phyloP scores from a whole-genome alignment of 495 filamentous ascomycete genomes.

The Talaromyces ruber region DNA sequence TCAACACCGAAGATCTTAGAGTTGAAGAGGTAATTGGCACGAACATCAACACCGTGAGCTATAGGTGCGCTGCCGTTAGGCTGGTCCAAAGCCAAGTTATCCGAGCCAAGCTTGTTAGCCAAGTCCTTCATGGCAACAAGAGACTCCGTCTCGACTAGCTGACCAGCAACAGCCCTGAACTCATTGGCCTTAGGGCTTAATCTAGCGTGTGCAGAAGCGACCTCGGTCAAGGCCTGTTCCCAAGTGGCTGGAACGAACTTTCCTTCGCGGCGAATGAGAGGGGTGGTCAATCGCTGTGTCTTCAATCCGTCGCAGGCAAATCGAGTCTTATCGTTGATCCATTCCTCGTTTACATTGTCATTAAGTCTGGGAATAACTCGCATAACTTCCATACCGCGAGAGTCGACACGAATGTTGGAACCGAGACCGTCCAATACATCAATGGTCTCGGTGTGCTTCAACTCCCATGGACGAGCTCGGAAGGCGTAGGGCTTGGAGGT shows the following conservation, averaged over 20 bases:
- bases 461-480: conserved; percentile 91
- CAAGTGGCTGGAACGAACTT: conserved; percentile 86
- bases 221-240: conserved; percentile 87
- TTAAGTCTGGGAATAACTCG: conserved; percentile 85
- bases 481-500: conserved; percentile 98
- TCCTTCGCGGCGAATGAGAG: conserved; percentile 76
- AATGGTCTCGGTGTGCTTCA: conserved; percentile 86
- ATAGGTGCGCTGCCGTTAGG: conserved; percentile 73
- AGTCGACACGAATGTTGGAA: conserved; percentile 89
- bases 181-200: conserved; percentile 77
- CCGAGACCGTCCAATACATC: conserved; percentile 90
- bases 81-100: conserved; percentile 90
- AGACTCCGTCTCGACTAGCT: conserved; percentile 83
- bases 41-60: conserved; percentile 88
- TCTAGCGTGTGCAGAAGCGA: conserved; percentile 65
- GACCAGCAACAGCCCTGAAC: conserved; percentile 90
- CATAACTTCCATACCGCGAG: conserved; percentile 94
- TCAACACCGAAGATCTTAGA: conserved; percentile 88
- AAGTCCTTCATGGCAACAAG: conserved; percentile 95
- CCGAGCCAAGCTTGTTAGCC: conserved; percentile 88
- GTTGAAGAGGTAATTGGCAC: conserved; percentile 94
- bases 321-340: conserved; percentile 97
- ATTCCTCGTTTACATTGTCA: conserved; percentile 97
- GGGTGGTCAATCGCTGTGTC: conserved; percentile 89
- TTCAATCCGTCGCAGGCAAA: conserved; percentile 97